phyloP scores from a whole-genome alignment of 805 yeast genomes.

The Pichia gijzeniarum region DNA sequence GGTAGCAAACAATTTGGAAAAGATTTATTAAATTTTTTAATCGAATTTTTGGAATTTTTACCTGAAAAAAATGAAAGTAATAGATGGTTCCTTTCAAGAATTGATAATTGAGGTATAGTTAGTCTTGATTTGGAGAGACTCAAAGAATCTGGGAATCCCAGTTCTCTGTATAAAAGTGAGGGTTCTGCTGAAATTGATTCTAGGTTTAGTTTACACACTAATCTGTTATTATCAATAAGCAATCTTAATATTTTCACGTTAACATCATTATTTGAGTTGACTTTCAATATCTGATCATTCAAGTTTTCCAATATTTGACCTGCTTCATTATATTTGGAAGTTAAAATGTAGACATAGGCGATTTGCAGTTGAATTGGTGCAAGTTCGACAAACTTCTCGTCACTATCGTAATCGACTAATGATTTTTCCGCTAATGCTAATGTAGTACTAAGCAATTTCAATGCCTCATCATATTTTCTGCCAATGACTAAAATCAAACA shows the following conservation, averaged over 20 bases:
- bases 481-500: constrained; percentile 44
- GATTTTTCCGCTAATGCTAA: constrained; percentile 34
- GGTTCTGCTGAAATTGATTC: background rate
- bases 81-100: constrained; percentile 39
- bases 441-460: constrained; percentile 42
- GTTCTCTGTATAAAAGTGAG: constrained; percentile 25
- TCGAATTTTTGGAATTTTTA: constrained; percentile 22
- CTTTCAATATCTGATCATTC: constrained; percentile 16
- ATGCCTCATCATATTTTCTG: constrained; percentile 35
- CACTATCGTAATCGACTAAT: constrained; percentile 35
- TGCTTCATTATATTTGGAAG: constrained; percentile 33
- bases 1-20: constrained; percentile 23
- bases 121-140: constrained; percentile 27
- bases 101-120: constrained; percentile 35
- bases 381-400: constrained; percentile 46
- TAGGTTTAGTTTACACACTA: constrained; percentile 23
- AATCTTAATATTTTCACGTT: constrained; percentile 37
- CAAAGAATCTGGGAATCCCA: constrained; percentile 27
- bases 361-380: constrained; percentile 56
- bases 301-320: constrained; percentile 32
- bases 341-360: constrained; percentile 44
- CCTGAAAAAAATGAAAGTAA: constrained; percentile 37
- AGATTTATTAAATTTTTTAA: constrained; percentile 14
- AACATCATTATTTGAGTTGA: constrained; percentile 5
- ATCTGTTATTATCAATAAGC: constrained; percentile 39